These are phyloP conservation scores for Jatropha podagrica DNA, from an alignment of 441 rosid genomes.

Conservation along the genomic window DNA sequence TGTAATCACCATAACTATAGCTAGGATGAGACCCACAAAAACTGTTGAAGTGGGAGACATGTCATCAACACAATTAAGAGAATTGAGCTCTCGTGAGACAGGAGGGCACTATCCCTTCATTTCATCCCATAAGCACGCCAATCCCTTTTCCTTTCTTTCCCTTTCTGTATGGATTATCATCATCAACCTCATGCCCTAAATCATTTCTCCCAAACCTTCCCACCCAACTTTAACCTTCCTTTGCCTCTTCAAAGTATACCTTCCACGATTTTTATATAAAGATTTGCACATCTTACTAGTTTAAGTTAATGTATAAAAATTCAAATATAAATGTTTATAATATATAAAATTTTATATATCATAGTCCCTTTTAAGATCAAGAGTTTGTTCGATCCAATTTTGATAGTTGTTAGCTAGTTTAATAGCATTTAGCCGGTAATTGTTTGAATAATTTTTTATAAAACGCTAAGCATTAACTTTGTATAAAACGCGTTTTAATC, in stretches of 20 bases:
- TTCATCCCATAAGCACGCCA: constrained; percentile 45
- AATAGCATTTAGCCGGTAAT: too few species aligned
- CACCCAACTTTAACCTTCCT: constrained; percentile 1
- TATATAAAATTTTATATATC: too few species aligned
- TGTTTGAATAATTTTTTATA: too few species aligned
- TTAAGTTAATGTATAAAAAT: too few species aligned
- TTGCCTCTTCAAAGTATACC: constrained; percentile 12
- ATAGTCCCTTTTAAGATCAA: too few species aligned
- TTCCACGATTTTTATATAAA: neutral
- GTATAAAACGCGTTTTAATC: too few species aligned
- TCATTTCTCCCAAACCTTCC: constrained; percentile 45
- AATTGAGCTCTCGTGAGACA: constrained; percentile 12
- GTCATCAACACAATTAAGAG: constrained; percentile 31
- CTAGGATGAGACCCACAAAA: constrained; percentile 40
- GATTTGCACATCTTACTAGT: too few species aligned
- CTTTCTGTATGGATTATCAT: constrained; percentile 30
- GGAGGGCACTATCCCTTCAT: constrained; percentile 11
- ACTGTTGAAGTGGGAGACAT: constrained; percentile 50
- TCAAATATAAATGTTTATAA: too few species aligned
- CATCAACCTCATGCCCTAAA: constrained; percentile 52
- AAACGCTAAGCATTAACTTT: too few species aligned
- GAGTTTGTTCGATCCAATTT: too few species aligned
- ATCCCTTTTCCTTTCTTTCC: constrained; percentile 12
- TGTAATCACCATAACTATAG: constrained; percentile 15
- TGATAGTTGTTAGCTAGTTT: too few species aligned